These are phyloP conservation scores for Paecilomyces sp. DNA, from an alignment of 2,329 filamentous ascomycete species.

Conservation along the genomic window DNA sequence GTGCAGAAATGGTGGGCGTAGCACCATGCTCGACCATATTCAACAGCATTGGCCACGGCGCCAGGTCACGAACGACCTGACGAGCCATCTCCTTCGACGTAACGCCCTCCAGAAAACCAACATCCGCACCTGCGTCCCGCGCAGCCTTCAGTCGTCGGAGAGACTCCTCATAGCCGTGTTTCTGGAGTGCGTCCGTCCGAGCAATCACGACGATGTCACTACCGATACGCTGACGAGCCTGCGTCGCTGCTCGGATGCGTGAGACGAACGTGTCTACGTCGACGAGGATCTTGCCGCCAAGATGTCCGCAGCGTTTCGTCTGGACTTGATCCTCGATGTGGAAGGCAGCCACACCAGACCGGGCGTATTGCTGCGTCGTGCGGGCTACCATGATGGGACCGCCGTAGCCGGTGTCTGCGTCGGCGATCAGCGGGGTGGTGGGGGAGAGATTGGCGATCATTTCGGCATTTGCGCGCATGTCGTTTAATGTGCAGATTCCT, in stretches of 20 bases:
- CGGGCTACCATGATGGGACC: conserved; percentile 44
- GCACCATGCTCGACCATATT: conserved; percentile 41
- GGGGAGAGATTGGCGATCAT: conserved; percentile 48
- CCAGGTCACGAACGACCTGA: conserved; percentile 27
- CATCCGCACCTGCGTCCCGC: conserved; percentile 33
- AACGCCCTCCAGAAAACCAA: conserved; percentile 37
- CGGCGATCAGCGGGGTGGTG: conserved; percentile 44
- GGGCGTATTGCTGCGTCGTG: conserved; percentile 44
- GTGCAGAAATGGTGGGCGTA: conserved; percentile 31
- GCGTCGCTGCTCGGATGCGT: conserved; percentile 29
- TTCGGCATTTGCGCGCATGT: conserved; percentile 50
- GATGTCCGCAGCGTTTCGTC: conserved; percentile 36
- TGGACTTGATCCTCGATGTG: conserved; percentile 53
- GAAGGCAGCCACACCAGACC: conserved; percentile 48
- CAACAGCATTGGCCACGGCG: conserved; percentile 32
- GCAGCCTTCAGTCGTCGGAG: conserved; percentile 32
- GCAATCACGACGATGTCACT: conserved; percentile 24
- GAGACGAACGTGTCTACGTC: conserved; percentile 24
- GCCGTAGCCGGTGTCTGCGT: conserved; percentile 50
- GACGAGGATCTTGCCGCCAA: conserved; percentile 33
- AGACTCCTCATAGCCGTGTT: conserved; percentile 33
- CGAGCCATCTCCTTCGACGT: conserved; percentile 30
- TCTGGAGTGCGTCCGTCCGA: conserved; percentile 17
- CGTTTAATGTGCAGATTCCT: conserved; percentile 44
- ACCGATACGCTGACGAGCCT: conserved; percentile 21